Base-by-base conservation (phyloP, 306 rosid species). In the Sechiopsis laciniata region DNA sequence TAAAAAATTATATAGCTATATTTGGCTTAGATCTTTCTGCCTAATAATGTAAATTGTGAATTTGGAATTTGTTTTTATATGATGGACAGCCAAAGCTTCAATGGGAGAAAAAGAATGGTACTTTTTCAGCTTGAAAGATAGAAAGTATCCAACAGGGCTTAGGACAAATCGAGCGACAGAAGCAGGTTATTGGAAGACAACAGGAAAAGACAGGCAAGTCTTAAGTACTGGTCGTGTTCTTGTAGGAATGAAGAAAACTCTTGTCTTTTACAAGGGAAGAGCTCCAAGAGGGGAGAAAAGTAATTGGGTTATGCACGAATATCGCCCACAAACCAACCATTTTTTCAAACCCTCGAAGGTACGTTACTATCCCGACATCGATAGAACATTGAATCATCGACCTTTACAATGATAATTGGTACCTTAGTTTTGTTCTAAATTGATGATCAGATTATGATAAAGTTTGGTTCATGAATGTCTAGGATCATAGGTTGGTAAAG, bases 251-350 rank as follows among this genome's bases (percentile, higher is more conserved):
- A 94, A 94, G 89, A 94, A 94, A 82, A 94, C 99, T 78, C 95
- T 94, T 29, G 99, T 94, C 0, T 94, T 91, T 63, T 94, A 94
- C 77, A 89, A 77, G 58, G 99, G 97, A 7, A 88, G 99, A 77
- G 99, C 99, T 85, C 99, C 99, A 0, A 82, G 85, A 82, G 99
- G 99, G 26, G 90, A 86, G 80, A 94, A 94, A 75, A 91, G 87
- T 76, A 94, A 94, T 51, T 94, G 97, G 99, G 99, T 94, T 61
- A 89, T 94, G 92, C 99, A 94, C 12, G 99, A 94, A 76, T 94
- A 94, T 79, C 79, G 97, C 75, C 84, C 83, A 0, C 82, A 91
- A 78, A 86, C 76, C 78, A 88, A 86, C 52, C 84, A 77, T 21
- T 58, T 70, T 46, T 88, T 83, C 77, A 76, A 84, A 76, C 52